These are phyloP conservation scores for Ganoderma sinense DNA, from an alignment of 1,284 basidiomycete species.

Conservation along the genomic window DNA sequence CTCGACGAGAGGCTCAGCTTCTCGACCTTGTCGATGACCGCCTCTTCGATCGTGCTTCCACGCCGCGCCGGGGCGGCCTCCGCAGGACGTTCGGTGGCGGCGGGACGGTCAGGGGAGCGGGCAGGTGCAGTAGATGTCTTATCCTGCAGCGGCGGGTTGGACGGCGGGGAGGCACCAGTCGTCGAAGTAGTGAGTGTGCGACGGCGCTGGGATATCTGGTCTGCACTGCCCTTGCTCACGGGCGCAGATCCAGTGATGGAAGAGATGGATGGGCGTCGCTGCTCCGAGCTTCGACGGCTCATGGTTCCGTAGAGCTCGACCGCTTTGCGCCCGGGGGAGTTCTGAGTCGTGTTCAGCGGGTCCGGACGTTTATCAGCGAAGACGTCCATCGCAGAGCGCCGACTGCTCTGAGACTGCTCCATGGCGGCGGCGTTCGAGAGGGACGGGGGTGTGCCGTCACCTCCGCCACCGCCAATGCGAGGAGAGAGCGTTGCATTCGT, in stretches of 20 bases:
- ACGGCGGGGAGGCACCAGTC: slow-evolving; percentile 10
- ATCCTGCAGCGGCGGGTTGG: slow-evolving; percentile 2
- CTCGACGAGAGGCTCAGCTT: slow-evolving; percentile 49
- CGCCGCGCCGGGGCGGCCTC: slow-evolving; percentile 29
- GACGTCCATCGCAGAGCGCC: slow-evolving; percentile 55
- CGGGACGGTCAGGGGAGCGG: slow-evolving; percentile 16
- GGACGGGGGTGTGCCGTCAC: slow-evolving; percentile 43
- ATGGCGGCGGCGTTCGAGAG: slow-evolving; percentile 46
- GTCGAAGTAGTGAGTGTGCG: slow-evolving; percentile 37
- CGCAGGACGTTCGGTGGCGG: slow-evolving; percentile 21
- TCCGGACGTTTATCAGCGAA: slow-evolving; percentile 55
- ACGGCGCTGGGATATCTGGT: slow-evolving; percentile 39
- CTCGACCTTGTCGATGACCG: slow-evolving; percentile 48
- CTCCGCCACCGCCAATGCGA: slow-evolving; percentile 51
- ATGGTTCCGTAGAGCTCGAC: slow-evolving; percentile 57
- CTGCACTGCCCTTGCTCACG: slow-evolving; percentile 33
- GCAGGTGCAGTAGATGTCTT: slow-evolving; percentile 13
- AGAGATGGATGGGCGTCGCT: slow-evolving; percentile 57
- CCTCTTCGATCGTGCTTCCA: slow-evolving; percentile 43
- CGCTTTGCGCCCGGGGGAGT: slow-evolving; percentile 68
- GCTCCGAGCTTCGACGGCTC: slow-evolving; percentile 51
- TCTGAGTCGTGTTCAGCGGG: slow-evolving; percentile 40
- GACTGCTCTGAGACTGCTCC: slow-evolving; percentile 51
- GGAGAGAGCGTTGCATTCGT: slow-evolving; percentile 44
- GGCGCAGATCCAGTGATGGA: slow-evolving; percentile 45